Evolutionary conservation across 2,329 filamentous ascomycete genomes (phyloP), one percentile per base, ranked within the genome.

Genomic region (Aaosphaeria pasadenensis): DNA sequence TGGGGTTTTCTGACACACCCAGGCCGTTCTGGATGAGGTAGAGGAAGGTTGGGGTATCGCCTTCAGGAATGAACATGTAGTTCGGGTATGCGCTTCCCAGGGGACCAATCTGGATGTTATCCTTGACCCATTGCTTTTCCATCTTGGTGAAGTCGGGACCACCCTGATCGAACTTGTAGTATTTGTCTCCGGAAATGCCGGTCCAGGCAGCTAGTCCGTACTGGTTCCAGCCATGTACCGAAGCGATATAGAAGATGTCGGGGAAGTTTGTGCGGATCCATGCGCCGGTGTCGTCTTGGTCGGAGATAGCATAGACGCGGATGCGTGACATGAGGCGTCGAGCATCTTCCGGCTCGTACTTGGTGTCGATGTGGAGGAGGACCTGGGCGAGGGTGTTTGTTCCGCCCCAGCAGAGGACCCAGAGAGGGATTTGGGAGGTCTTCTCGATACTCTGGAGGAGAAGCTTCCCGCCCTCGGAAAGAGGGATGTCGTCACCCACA

Each of bases 251-350:
- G 54, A 80, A 77, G 5, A 84, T 58, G 29, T 79, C 74, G 0
- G 81, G 79, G 50, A 76, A 83, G 3, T 71, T 73, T 41, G 70
- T 64, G 11, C 81, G 75, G 33, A 84, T 77, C 80, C 80, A 84
- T 0, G 73, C 63, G 0, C 79, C 80, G 0, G 77, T 76, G 51
- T 84, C 76, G 51, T 84, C 81, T 53, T 84, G 81, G 52, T 84
- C 81, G 5, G 78, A 82, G 46, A 84, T 82, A 33, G 80, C 66
- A 30, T 70, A 70, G 4, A 70, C 60, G 3, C 67, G 61, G 3
- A 70, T 39, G 7, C 65, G 60, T 1, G 65, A 67, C 13, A 66
- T 52, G 1, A 69, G 55, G 9, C 65, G 63, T 29, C 57, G 57
- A 5, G 65, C 60, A 45, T 69, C 65, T 45, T 68, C 66, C 4